A percentile compares a stretch with the other conserved stretches of the same genome.
Evolutionary conservation across 2,329 filamentous ascomycete genomes (phyloP).

Genomic region (Arthrobotrys iridis): DNA sequence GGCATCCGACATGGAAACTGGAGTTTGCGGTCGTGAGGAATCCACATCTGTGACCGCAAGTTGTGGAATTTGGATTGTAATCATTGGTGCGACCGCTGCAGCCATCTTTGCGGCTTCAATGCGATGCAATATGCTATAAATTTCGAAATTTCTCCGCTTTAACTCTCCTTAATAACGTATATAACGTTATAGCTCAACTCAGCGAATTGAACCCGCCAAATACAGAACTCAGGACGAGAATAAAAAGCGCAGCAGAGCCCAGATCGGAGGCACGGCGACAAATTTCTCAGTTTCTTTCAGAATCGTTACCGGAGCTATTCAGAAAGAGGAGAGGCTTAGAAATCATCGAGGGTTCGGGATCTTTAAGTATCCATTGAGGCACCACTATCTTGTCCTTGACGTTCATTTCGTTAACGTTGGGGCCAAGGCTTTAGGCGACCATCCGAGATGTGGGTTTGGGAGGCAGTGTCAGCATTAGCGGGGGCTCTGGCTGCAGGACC

Average conservation of each 20-base stretch:
- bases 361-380: constrained; percentile 27
- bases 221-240: no score
- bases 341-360: constrained; percentile 8
- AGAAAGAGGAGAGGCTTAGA: constrained; percentile 26
- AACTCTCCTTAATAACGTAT: neutral
- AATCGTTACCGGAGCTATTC: neutral
- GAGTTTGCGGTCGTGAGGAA: constrained; percentile 46
- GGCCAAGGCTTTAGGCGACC: constrained; percentile 48
- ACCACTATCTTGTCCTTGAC: neutral
- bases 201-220: neutral
- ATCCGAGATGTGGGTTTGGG: constrained; percentile 38
- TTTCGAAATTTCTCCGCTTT: no score
- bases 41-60: constrained; percentile 46
- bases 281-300: neutral
- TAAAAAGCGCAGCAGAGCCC: neutral
- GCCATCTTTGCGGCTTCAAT: constrained; percentile 23
- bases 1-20: constrained; percentile 5
- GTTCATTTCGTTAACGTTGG: neutral
- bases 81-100: constrained; percentile 6
- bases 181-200: neutral
- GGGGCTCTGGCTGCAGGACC: constrained; percentile 33
- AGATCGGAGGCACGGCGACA: neutral
- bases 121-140: neutral
- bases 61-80: constrained; percentile 43
- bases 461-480: constrained; percentile 42